These are phyloP conservation scores for Claviceps sp. DNA, from an alignment of 2,329 filamentous ascomycete species.

Conservation along the genomic window DNA sequence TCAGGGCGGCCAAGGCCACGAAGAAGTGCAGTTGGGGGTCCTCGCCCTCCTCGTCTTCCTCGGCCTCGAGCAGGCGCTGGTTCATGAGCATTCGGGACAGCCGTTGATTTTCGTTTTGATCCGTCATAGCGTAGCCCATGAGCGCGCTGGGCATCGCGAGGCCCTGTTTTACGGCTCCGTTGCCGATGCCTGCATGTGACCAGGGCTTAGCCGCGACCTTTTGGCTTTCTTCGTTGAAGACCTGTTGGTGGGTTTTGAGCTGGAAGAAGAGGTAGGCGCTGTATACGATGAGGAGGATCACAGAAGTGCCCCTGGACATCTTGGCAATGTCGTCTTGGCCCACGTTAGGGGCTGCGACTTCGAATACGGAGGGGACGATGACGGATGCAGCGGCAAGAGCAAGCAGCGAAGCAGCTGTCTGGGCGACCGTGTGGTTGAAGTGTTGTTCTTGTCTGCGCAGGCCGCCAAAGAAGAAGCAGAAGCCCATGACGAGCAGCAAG, in stretches of 20 bases:
- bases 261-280: conserved; percentile 79
- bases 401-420: conserved; percentile 73
- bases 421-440: conserved; percentile 86
- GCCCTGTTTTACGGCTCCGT: conserved; percentile 25
- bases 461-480: conserved; percentile 84
- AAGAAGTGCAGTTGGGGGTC: conserved; percentile 59
- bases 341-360: conserved; percentile 31
- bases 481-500: conserved; percentile 74
- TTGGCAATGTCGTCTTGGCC: conserved; percentile 37
- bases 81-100: conserved; percentile 32
- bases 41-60: conserved; percentile 58
- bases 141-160: conserved; percentile 27
- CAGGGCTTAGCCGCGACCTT: conserved; percentile 55
- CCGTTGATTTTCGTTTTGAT: conserved; percentile 26
- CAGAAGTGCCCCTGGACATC: conserved; percentile 57
- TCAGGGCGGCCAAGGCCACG: conserved; percentile 60
- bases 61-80: conserved; percentile 20
- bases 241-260: conserved; percentile 65
- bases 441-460: conserved; percentile 66
- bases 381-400: conserved; percentile 67
- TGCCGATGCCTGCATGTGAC: conserved; percentile 17
- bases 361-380: conserved; percentile 83
- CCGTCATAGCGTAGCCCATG: conserved; percentile 21
- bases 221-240: conserved; percentile 69
- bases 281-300: conserved; percentile 79